phyloP scores from a whole-genome alignment of 2,329 filamentous ascomycete species.

The Calonectria multiphialidica region DNA sequence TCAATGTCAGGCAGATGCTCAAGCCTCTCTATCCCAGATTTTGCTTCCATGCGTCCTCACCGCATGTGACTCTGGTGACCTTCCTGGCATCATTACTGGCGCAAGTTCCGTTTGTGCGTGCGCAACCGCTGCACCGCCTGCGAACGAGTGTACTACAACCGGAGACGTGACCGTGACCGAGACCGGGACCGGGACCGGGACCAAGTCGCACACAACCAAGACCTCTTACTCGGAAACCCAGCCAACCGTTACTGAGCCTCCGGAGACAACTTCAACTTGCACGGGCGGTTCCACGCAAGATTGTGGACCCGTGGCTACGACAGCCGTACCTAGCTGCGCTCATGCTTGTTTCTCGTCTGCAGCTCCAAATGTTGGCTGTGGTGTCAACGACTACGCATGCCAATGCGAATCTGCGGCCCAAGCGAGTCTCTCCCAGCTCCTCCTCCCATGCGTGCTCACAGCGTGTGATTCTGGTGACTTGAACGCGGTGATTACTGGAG shows the following conservation, averaged over 20 bases:
- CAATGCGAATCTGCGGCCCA: constrained; percentile 43
- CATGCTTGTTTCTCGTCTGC: constrained; percentile 43
- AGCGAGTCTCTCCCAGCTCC: constrained; percentile 36
- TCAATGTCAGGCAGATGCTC: constrained; percentile 42
- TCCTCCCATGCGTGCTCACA: constrained; percentile 45
- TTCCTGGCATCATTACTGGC: constrained; percentile 43
- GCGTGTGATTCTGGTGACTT: constrained; percentile 34
- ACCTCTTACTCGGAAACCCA: neutral
- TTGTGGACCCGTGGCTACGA: constrained; percentile 40
- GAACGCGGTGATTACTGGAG: neutral
- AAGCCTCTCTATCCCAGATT: constrained; percentile 37
- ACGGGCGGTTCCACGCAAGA: constrained; percentile 14
- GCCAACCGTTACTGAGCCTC: neutral
- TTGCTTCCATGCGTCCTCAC: constrained; percentile 45
- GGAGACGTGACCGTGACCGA: neutral
- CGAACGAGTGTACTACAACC: neutral
- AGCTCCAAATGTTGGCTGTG: constrained; percentile 42
- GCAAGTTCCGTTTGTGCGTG: constrained; percentile 40
- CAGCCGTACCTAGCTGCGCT: constrained; percentile 43
- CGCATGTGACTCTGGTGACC: constrained; percentile 37
- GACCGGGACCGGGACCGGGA: too few species aligned
- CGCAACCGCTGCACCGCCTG: constrained; percentile 9
- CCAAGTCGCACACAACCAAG: neutral
- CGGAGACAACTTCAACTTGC: neutral
- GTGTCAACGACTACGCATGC: constrained; percentile 42